phyloP scores from a whole-genome alignment of 2,329 filamentous ascomycete genomes.

The Parasarocladium wereldwijsianum region DNA sequence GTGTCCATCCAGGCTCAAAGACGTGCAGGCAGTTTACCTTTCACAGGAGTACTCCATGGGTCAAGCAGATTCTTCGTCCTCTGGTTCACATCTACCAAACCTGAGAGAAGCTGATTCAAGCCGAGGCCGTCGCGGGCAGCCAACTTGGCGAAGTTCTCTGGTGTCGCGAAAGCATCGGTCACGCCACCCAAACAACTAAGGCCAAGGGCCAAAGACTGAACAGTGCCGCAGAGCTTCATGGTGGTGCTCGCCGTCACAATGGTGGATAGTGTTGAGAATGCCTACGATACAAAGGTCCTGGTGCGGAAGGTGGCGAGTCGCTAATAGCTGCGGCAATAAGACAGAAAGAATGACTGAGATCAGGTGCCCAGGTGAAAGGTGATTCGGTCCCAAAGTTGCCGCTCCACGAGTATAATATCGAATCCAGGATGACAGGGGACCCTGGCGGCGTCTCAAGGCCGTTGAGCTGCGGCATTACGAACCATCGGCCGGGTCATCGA shows the following conservation, averaged over 20 bases:
- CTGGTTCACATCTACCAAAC: conserved; percentile 6
- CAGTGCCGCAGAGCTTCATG: conserved; percentile 2
- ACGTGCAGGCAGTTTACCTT: too few species aligned
- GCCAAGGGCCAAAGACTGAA: conserved; percentile 2
- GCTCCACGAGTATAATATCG: too few species aligned
- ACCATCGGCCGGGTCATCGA: too few species aligned
- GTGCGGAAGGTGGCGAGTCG: too few species aligned
- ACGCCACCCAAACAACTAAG: conserved; percentile 5
- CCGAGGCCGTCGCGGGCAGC: conserved; percentile 6
- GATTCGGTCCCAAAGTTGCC: too few species aligned
- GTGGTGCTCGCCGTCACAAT: background rate
- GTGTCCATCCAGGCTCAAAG: too few species aligned
- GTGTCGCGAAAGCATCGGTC: conserved; percentile 7
- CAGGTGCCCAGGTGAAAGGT: too few species aligned
- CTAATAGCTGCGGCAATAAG: background rate
- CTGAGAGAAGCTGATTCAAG: conserved; percentile 4
- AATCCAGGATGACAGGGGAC: too few species aligned
- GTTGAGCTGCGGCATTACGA: too few species aligned
- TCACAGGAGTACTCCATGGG: conserved; percentile 8
- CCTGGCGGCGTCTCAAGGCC: too few species aligned
- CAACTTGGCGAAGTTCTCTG: conserved; percentile 5
- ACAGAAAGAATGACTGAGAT: background rate
- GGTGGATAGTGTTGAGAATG: too few species aligned
- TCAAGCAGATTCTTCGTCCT: conserved; percentile 9
- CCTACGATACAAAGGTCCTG: too few species aligned